phyloP scores from a whole-genome alignment of 306 rosid genomes.

The Psophocarpus tetragonolobus region DNA sequence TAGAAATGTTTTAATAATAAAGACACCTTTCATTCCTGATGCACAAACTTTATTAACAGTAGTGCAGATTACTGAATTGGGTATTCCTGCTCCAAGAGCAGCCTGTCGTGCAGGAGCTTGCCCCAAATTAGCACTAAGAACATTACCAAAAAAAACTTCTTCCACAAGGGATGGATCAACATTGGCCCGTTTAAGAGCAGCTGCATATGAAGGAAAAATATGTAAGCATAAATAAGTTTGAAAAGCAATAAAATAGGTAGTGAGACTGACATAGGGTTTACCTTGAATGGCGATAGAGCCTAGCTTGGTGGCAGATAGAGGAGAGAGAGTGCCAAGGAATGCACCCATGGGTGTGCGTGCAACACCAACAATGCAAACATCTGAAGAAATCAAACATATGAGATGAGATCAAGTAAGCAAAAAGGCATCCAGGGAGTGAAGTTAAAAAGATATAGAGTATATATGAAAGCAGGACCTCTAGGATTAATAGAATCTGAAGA shows the following conservation, averaged over 20 bases:
- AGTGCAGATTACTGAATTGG: conserved; percentile 79
- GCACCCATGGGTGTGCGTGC: conserved; percentile 99
- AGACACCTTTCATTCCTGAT: conserved; percentile 92
- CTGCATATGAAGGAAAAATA: conserved; percentile 43
- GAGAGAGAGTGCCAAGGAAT: conserved; percentile 86
- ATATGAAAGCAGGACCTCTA: conserved; percentile 54
- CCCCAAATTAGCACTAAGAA: conserved; percentile 96
- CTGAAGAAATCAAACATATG: conserved; percentile 47
- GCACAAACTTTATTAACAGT: conserved; percentile 98
- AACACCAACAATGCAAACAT: conserved; percentile 96
- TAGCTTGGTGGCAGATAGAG: conserved; percentile 85
- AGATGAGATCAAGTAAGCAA: conserved; percentile 17
- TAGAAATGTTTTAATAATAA: background rate
- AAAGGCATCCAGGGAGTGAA: background rate
- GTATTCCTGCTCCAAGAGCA: conserved; percentile 94
- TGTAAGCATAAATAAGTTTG: background rate
- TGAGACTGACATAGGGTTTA: conserved; percentile 29
- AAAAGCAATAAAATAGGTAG: conserved; percentile 6
- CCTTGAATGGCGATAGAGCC: conserved; percentile 94
- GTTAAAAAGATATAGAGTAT: conserved; percentile 8
- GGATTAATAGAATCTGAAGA: conserved; percentile 73
- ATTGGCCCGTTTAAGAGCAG: conserved; percentile 90
- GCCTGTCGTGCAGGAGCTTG: conserved; percentile 99
- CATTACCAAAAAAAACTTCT: conserved; percentile 95
- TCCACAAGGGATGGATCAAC: conserved; percentile 86